Evolutionary conservation across 2,329 filamentous ascomycete genomes (phyloP).

Genomic region (Hirsutella thompsonii): DNA sequence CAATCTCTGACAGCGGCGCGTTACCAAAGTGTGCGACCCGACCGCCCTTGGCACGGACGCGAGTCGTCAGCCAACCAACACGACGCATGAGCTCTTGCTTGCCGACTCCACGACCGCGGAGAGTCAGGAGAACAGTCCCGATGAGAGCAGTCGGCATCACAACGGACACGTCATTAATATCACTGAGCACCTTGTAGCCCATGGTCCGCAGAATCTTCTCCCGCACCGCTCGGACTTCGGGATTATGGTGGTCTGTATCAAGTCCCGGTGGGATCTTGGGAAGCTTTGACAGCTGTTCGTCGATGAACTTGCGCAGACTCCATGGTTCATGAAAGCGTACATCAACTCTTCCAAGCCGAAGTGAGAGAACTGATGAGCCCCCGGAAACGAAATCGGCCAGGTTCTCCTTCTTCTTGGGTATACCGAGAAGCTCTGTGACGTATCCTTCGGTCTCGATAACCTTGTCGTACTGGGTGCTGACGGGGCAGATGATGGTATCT

Average conservation of each 20-base stretch:
- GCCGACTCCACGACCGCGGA: conserved; percentile 84
- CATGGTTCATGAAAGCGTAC: conserved; percentile 94
- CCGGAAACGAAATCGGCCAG: conserved; percentile 78
- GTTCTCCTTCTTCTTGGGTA: conserved; percentile 94
- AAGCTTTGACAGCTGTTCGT: conserved; percentile 53
- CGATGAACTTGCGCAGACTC: conserved; percentile 74
- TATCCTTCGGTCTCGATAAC: conserved; percentile 97
- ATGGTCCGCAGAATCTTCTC: conserved; percentile 71
- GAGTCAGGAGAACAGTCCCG: conserved; percentile 80
- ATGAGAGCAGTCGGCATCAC: conserved; percentile 97
- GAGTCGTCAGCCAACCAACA: conserved; percentile 78
- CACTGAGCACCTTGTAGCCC: conserved; percentile 81
- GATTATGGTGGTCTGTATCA: conserved; percentile 31
- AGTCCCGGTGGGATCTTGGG: conserved; percentile 28
- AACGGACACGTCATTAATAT: conserved; percentile 93
- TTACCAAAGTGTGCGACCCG: conserved; percentile 88
- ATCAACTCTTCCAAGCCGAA: conserved; percentile 84
- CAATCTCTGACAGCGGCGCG: conserved; percentile 64
- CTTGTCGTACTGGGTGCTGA: conserved; percentile 97
- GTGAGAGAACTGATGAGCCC: conserved; percentile 70
- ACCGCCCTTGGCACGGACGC: conserved; percentile 76
- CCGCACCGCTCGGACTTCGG: conserved; percentile 39
- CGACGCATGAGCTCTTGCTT: conserved; percentile 73
- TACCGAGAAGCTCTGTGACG: conserved; percentile 82
- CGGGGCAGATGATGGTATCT: conserved; percentile 87